Evolutionary conservation across 495 filamentous ascomycete species (phyloP).

Genomic region (Tricharina praecox): DNA sequence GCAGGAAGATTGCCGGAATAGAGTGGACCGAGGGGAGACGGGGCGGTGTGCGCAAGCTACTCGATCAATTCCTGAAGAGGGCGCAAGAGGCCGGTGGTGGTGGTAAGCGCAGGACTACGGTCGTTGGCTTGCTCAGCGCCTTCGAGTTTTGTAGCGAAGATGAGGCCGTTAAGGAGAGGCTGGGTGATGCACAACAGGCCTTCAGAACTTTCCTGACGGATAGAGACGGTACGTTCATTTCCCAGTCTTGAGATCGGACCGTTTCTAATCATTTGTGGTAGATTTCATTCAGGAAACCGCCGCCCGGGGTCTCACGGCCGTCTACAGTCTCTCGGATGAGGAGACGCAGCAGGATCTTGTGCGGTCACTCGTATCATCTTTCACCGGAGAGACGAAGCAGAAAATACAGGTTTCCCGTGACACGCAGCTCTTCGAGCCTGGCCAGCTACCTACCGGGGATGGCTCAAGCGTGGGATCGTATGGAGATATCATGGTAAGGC

Average conservation of each 20-base stretch:
- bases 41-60: constrained; percentile 14
- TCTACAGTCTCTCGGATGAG: constrained; percentile 80
- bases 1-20: constrained; percentile 42
- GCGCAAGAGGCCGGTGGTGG: constrained; percentile 5
- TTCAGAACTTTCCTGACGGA: constrained; percentile 79
- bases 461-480: constrained; percentile 82
- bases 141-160: constrained; percentile 76
- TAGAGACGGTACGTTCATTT: constrained; percentile 37
- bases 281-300: constrained; percentile 91
- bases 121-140: constrained; percentile 49
- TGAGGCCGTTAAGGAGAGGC: constrained; percentile 46
- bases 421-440: constrained; percentile 87
- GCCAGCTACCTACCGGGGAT: constrained; percentile 76
- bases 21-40: background rate
- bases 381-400: constrained; percentile 59
- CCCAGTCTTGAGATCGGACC: background rate
- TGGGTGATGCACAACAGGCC: constrained; percentile 65
- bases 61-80: constrained; percentile 41
- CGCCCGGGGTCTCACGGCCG: constrained; percentile 69
- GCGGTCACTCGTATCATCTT: constrained; percentile 68
- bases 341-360: constrained; percentile 66
- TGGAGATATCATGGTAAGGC: constrained; percentile 64
- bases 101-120: background rate
- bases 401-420: constrained; percentile 60
- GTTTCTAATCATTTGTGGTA: background rate